Conservation (phyloP, 306 rosid species). For the Oxytropis ochrocephala region DNA sequence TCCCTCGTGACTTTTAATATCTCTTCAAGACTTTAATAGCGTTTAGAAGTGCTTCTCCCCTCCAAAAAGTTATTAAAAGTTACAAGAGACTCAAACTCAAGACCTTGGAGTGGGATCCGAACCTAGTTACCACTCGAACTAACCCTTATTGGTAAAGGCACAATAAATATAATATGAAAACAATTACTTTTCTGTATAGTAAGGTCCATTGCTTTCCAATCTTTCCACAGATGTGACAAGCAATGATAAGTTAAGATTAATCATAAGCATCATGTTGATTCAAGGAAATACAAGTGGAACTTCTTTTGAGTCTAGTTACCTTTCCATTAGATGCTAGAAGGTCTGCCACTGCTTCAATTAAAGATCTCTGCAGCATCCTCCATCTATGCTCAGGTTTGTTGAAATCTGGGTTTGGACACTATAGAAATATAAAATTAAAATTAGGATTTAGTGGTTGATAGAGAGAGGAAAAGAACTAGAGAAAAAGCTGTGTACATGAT, state of each 20-base stretch:
- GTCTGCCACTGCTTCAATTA: conserved; percentile 71
- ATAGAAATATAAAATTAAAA: not conserved
- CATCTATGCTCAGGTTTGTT: conserved; percentile 81
- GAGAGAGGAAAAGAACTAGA: not conserved
- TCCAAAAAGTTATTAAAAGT: no score
- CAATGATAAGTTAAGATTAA: not conserved
- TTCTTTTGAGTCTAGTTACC: conserved; percentile 38
- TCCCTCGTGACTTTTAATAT: no score
- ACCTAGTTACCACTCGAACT: no score
- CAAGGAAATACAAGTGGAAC: not conserved
- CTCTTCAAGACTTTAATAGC: no score
- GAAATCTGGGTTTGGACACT: conserved; percentile 97
- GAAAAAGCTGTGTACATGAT: not conserved
- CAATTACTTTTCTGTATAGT: not conserved
- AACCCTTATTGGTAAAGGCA: no score
- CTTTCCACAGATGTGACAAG: not conserved
- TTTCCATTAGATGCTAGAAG: conserved; percentile 59
- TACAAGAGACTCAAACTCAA: no score
- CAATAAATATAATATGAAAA: not conserved
- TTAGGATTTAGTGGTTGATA: not conserved
- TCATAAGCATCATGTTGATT: not conserved
- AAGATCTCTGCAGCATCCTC: conserved; percentile 81
- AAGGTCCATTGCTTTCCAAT: not conserved
- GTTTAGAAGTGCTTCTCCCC: no score
- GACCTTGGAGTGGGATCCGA: no score